Conservation (phyloP, 257 asterid species). For the Mentha longifolia region DNA sequence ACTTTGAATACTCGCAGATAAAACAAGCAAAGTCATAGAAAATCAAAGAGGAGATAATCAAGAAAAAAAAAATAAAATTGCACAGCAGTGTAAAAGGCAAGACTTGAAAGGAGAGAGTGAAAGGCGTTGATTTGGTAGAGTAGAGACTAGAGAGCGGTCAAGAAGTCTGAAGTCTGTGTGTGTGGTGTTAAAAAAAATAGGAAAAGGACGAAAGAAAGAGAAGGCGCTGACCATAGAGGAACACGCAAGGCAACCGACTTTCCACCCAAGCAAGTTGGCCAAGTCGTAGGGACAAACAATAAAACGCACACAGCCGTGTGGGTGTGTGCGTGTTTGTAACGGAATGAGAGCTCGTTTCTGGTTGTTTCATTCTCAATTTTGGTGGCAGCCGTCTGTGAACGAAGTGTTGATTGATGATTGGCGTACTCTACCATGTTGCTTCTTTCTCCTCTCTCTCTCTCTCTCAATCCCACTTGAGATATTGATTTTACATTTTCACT, state of each 20-base stretch:
- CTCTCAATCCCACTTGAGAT: not conserved
- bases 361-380: not conserved
- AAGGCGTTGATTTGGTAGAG: conserved; percentile 21
- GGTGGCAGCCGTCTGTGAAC: not conserved
- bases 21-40: not conserved
- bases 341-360: not conserved
- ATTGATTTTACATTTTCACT: not conserved
- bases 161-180: too few species aligned
- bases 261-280: conserved; percentile 22
- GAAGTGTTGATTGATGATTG: not conserved
- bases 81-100: conserved; percentile 12
- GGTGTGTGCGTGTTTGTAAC: conserved; percentile 24
- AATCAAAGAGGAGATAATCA: not conserved
- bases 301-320: conserved; percentile 17
- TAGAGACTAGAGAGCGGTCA: too few species aligned
- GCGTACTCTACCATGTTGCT: conserved; percentile 18
- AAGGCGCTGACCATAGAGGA: conserved; percentile 31
- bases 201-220: too few species aligned
- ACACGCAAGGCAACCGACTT: conserved; percentile 21
- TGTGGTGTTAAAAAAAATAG: too few species aligned
- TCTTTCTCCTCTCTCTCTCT: conserved; percentile 14
- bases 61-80: not conserved
- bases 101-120: conserved; percentile 14
- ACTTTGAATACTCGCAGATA: not conserved
- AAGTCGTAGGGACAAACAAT: not conserved